Evolutionary conservation across 1,284 basidiomycete genomes (phyloP).

Genomic region (Calocybe gambosa): DNA sequence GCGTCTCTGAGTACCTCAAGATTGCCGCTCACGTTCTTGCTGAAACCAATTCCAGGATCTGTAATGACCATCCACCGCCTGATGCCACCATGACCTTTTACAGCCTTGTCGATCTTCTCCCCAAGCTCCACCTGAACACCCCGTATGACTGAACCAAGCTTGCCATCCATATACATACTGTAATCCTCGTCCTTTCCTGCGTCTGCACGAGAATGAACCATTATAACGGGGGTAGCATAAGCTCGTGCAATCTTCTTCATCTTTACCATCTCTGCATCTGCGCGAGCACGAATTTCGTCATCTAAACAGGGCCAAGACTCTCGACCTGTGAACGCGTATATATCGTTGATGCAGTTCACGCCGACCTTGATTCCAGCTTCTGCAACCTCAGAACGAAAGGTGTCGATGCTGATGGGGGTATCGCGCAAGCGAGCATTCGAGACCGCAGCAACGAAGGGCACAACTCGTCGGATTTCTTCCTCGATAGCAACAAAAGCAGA

Average conservation of each 20-base stretch:
- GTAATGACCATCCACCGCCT: constrained; percentile 87
- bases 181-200: constrained; percentile 73
- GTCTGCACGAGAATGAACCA: constrained; percentile 94
- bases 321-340: constrained; percentile 75
- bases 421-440: constrained; percentile 22
- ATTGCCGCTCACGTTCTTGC: constrained; percentile 80
- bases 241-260: constrained; percentile 70
- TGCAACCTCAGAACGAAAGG: constrained; percentile 86
- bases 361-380: constrained; percentile 74
- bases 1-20: constrained; percentile 61
- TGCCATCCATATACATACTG: constrained; percentile 35
- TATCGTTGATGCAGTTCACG: constrained; percentile 94
- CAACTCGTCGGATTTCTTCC: constrained; percentile 74
- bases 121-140: constrained; percentile 77
- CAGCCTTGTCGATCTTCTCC: constrained; percentile 58
- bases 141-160: constrained; percentile 48
- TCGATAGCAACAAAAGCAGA: constrained; percentile 62
- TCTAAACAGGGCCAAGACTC: constrained; percentile 38
- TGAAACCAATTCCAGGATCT: constrained; percentile 95
- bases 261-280: constrained; percentile 33
- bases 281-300: constrained; percentile 21
- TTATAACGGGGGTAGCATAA: constrained; percentile 64
- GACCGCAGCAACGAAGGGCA: constrained; percentile 60
- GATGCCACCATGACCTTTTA: constrained; percentile 71
- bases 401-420: constrained; percentile 83